These are phyloP conservation scores for Leptographium wingfieldii DNA, from an alignment of 2,329 filamentous ascomycete genomes.

Conservation along the genomic window DNA sequence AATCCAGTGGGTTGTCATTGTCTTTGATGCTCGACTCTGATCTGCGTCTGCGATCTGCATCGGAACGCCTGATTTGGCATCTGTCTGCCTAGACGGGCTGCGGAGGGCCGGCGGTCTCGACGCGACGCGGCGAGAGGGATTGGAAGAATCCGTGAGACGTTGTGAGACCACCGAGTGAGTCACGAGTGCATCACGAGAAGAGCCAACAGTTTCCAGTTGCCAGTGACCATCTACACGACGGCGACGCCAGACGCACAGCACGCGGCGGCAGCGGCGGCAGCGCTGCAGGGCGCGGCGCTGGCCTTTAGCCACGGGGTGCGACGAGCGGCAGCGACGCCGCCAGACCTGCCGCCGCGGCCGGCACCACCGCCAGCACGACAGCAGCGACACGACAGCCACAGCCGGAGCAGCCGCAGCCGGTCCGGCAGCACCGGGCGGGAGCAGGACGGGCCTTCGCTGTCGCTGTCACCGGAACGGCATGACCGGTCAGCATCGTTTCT, in stretches of 20 bases:
- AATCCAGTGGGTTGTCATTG: too few relatives aligned
- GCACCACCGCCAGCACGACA: neutral
- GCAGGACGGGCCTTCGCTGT: neutral
- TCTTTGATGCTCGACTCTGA: too few relatives aligned
- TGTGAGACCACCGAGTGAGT: too few relatives aligned
- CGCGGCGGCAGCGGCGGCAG: conserved; percentile 15
- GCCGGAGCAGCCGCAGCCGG: conserved; percentile 6
- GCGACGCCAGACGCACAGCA: neutral
- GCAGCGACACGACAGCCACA: too few relatives aligned
- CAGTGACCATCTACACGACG: neutral
- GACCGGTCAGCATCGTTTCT: conserved; percentile 39
- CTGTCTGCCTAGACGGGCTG: too few relatives aligned
- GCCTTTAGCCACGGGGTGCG: conserved; percentile 28
- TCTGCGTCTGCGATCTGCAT: too few relatives aligned
- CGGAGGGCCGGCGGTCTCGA: too few relatives aligned
- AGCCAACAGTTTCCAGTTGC: too few relatives aligned
- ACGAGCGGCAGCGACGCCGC: neutral
- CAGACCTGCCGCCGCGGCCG: neutral
- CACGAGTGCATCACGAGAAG: too few relatives aligned
- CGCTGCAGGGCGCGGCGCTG: conserved; percentile 40
- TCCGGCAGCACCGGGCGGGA: conserved; percentile 8
- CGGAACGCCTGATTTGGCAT: too few relatives aligned
- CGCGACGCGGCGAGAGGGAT: too few relatives aligned
- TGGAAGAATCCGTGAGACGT: too few relatives aligned
- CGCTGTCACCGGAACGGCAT: neutral